Evolutionary conservation across 1,284 basidiomycete genomes (phyloP), one percentile per base, ranked within the genome.

Genomic region (Coniferiporia sulphurascens): DNA sequence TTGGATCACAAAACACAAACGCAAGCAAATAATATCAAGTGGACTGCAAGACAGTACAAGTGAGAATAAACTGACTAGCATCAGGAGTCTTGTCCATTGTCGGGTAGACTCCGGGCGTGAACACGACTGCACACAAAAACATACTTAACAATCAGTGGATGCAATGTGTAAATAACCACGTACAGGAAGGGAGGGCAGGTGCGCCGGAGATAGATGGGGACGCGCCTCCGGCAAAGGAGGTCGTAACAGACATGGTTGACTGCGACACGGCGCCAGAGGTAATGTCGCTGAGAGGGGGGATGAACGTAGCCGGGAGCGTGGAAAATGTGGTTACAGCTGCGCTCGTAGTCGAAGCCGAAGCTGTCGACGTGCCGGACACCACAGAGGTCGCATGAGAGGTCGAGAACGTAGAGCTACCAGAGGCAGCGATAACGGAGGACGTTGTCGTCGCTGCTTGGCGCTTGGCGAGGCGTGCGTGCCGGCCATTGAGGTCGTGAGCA

Each of bases 51-150:
- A 27, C 27, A 27, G 5, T 27, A 5, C 27, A 38, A 5, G 51
- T 17, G 22, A 43, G 38, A 27, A 41, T 35, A 21, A 12, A 71
- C 77, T 36, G 65, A 86, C 85, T 74, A 8, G 83, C 82, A n/a
- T 83, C 79, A 7, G 91, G 87, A 12, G 85, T 70, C 21, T 77
- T 74, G 68, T 94, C 91, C 66, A 87, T 81, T 1, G 76, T 54
- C 0, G 91, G 92, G 84, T 88, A 94, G 35, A 83, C 69, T 1
- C 68, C 72, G 0, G 67, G 13, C 19, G 64, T 63, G 68, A 82
- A 83, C 12, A 81, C 76, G 63, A 86, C 86, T 86, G 56, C 6
- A 60, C 51, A 61, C 22, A 61, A 17, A 27, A 64, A 15, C 61
- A 19, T 13, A 10, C 2, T 27, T 27, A n/a, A 44, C 10, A 27